Base-by-base conservation (phyloP, 108 stramenopile genomes). In the Phaeodactylum tricornutum region DNA sequence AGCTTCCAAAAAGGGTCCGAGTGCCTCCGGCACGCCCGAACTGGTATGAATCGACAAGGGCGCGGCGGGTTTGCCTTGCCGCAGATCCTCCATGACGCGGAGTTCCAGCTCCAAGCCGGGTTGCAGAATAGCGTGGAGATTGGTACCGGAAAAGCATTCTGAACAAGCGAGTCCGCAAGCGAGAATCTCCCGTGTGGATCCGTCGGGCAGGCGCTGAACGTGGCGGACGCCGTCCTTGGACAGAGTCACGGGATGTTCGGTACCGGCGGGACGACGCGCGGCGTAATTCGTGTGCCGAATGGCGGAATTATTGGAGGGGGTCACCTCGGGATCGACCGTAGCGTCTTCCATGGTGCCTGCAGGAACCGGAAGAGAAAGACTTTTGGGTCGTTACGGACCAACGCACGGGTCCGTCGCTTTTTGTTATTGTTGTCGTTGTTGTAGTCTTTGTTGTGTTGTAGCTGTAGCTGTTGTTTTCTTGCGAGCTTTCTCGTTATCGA, bases 21-120 rank as follows among this genome's bases (percentile, higher is more conserved):
- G 42, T 12, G 43, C 57, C 7, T 42, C 42, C 0, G 76, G 50
- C 22, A 77, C 70, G 26, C 76, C 76, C 1, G 60, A 71, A 0
- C 71, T 72, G 1, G 76, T 77, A 35, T 77, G 76, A 24, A 62
- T 69, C 22, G 68, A 64, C 11, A 77, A 47, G 4, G 76, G 66
- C 1, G 54, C 38, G 15, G 76, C 76, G 32, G 22, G 42, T 12
- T 55, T 50, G 1, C 71, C 71, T 9, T 34, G 39, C 43, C 61
- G 27, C 12, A 77, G 36, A 29, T 70, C 53, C 16, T 45, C 37
- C 53, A 77, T 57, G 1, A 64, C 65, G 32, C 59, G 33, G 11
- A 56, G 35, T 40, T 77, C 76, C 34, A 69, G 66, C 14, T 69
- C 71, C 29, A 69, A 56, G 27, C 76, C 76, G 3, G 41, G 35